These are phyloP conservation scores for Blumeriella jaapii DNA, from an alignment of 2,329 filamentous ascomycete genomes.

Conservation along the genomic window DNA sequence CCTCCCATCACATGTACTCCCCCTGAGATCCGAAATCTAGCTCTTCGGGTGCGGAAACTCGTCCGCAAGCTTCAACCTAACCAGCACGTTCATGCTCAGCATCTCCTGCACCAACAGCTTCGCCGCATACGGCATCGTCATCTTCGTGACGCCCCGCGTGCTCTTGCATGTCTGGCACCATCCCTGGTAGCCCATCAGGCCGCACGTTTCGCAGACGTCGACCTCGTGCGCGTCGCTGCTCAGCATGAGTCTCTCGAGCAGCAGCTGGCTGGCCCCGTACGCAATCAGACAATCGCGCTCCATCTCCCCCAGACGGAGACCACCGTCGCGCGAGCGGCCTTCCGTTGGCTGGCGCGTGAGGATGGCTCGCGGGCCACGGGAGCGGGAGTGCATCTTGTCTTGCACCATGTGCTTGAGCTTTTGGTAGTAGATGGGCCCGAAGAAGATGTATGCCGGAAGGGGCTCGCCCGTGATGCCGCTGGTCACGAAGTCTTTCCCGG, in stretches of 20 bases:
- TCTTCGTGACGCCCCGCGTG: slow-evolving; percentile 72
- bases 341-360: slow-evolving; percentile 93
- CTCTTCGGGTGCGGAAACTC: slow-evolving; percentile 60
- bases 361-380: slow-evolving; percentile 80
- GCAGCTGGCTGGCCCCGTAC: slow-evolving; percentile 84
- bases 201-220: slow-evolving; percentile 88
- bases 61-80: slow-evolving; percentile 79
- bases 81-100: slow-evolving; percentile 97
- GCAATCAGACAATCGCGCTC: slow-evolving; percentile 96
- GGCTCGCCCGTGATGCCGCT: slow-evolving; percentile 91
- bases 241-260: slow-evolving; percentile 90
- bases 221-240: slow-evolving; percentile 83
- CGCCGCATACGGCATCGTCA: slow-evolving; percentile 95
- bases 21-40: too few species aligned
- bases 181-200: slow-evolving; percentile 88
- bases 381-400: slow-evolving; percentile 97
- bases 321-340: slow-evolving; percentile 84
- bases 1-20: too few species aligned
- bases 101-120: slow-evolving; percentile 94
- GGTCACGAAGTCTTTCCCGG: slow-evolving; percentile 94
- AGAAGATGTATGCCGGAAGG: slow-evolving; percentile 93
- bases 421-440: slow-evolving; percentile 98
- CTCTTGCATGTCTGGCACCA: slow-evolving; percentile 92
- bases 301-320: slow-evolving; percentile 93
- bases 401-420: slow-evolving; percentile 99